Conservation (phyloP, 768 basidiomycete species). For the Mycena amicta region DNA sequence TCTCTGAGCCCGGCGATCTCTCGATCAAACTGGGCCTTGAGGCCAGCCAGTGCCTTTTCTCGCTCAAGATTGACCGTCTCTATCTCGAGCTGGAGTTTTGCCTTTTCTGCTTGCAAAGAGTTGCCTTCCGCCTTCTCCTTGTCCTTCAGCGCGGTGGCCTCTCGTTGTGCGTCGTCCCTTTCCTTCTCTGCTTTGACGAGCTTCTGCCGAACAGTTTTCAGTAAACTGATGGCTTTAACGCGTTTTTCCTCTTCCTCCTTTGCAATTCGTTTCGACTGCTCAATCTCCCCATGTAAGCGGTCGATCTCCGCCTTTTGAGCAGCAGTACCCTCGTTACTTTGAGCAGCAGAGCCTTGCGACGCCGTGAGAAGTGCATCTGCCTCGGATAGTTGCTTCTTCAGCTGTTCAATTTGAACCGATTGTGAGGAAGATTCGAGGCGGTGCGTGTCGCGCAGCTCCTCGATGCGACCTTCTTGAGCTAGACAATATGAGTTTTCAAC, state of each 20-base stretch:
- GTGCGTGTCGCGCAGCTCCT: constrained; percentile 85
- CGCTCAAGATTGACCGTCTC: constrained; percentile 62
- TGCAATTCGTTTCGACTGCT: constrained; percentile 57
- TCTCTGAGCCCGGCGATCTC: constrained; percentile 65
- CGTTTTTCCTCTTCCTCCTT: constrained; percentile 99
- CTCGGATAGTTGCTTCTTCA: constrained; percentile 69
- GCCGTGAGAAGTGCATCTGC: constrained; percentile 70
- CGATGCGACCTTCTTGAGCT: constrained; percentile 86
- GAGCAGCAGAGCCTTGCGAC: constrained; percentile 49
- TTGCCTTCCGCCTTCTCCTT: constrained; percentile 57
- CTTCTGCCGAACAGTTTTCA: constrained; percentile 96
- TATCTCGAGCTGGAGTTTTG: constrained; percentile 63
- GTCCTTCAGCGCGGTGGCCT: constrained; percentile 52
- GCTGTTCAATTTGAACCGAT: constrained; percentile 68
- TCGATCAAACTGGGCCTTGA: constrained; percentile 72
- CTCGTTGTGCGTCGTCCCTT: constrained; percentile 74
- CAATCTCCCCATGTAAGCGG: constrained; percentile 63
- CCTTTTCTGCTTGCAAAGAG: constrained; percentile 56
- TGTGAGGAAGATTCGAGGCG: constrained; percentile 79
- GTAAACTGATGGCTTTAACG: constrained; percentile 85
- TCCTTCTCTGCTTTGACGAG: constrained; percentile 97
- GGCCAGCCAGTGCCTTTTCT: constrained; percentile 59
- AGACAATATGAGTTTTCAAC: constrained; percentile 13
- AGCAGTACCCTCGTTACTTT: constrained; percentile 50
- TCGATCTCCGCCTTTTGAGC: constrained; percentile 59